Conservation (phyloP, 345 rosid species). For the Murraya paniculata region DNA sequence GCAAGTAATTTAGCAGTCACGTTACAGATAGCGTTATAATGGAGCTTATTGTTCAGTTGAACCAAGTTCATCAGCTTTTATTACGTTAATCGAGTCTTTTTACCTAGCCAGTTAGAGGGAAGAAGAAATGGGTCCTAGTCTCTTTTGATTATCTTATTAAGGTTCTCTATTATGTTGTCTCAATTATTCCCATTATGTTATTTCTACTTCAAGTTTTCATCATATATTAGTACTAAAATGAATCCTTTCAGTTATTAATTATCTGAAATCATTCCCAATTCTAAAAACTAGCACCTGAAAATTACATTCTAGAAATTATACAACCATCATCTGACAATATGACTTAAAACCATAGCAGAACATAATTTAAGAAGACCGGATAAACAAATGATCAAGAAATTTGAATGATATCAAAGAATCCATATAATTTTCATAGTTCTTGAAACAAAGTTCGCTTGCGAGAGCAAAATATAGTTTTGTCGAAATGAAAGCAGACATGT, state of each 20-base stretch:
- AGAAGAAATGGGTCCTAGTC: background rate
- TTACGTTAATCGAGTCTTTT: constrained; percentile 1
- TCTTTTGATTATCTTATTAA: background rate
- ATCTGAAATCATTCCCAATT: background rate
- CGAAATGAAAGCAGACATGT: background rate
- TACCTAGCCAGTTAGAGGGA: background rate
- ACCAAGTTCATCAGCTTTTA: background rate
- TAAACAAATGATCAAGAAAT: background rate
- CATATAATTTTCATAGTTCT: background rate
- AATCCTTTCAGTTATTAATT: background rate
- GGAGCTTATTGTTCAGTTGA: background rate
- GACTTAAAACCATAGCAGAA: background rate
- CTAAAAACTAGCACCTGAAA: background rate
- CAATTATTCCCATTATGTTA: background rate
- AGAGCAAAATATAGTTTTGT: background rate
- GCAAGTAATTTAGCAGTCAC: background rate
- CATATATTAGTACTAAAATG: background rate
- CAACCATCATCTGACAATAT: background rate
- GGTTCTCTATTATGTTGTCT: background rate
- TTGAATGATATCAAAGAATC: background rate
- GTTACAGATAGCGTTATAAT: background rate
- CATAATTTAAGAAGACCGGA: background rate
- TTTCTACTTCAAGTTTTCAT: background rate
- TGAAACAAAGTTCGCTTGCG: background rate
- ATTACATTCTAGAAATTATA: background rate